Evolutionary conservation across 1,139 yeast species (phyloP).

Genomic region (Scheffersomyces parashehatae): DNA sequence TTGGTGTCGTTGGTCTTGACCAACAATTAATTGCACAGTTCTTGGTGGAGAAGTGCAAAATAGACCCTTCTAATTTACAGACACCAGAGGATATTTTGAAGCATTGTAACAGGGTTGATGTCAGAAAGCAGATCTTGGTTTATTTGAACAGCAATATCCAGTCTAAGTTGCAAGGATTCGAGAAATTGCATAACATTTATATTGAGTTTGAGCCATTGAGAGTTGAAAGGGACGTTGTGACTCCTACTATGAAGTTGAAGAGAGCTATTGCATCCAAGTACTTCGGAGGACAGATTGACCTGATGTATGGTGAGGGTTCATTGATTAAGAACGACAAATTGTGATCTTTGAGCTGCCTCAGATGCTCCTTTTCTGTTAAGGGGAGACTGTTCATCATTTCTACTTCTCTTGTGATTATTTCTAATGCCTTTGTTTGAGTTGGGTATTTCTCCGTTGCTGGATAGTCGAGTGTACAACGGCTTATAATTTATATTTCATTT

Average conservation of each 20-base stretch:
- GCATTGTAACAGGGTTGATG: conserved; percentile 12
- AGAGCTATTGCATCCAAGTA: conserved; percentile 25
- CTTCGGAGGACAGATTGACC: conserved; percentile 18
- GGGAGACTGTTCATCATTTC: too few relatives aligned
- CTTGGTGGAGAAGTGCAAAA: conserved; percentile 13
- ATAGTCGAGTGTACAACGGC: too few relatives aligned
- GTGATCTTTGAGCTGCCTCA: too few relatives aligned
- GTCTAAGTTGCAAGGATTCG: conserved; percentile 21
- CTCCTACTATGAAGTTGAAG: conserved; percentile 28
- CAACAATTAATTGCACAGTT: conserved; percentile 17
- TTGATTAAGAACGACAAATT: conserved; percentile 7
- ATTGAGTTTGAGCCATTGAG: conserved; percentile 27
- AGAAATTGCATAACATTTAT: conserved; percentile 23
- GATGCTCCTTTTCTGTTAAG: too few relatives aligned
- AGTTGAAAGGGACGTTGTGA: conserved; percentile 21
- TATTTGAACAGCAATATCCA: conserved; percentile 10
- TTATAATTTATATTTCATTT: too few relatives aligned
- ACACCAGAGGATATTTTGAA: conserved; percentile 16
- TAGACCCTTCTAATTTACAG: conserved; percentile 14
- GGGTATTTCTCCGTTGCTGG: too few relatives aligned
- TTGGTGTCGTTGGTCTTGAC: conserved; percentile 24
- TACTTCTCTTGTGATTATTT: too few relatives aligned
- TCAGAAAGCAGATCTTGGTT: conserved; percentile 10
- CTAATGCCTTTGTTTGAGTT: too few relatives aligned
- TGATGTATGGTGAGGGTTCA: conserved; percentile 24